phyloP scores from a whole-genome alignment of 768 basidiomycete species.

The Russula virescens region DNA sequence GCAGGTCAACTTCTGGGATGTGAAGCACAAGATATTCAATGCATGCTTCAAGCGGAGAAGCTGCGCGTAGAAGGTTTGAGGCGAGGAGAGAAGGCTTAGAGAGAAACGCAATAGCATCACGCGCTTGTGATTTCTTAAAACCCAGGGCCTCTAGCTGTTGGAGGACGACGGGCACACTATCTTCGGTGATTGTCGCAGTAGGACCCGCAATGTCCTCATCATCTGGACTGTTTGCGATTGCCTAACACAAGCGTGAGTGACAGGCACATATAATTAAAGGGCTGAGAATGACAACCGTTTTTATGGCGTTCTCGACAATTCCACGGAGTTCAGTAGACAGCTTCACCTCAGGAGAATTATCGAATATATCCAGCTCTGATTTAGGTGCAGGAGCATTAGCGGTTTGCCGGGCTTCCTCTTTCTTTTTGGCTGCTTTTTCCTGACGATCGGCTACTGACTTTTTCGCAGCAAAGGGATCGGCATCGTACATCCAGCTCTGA shows the following conservation, averaged over 20 bases:
- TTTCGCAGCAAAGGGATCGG: conserved; percentile 77
- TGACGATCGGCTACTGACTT: conserved; percentile 64
- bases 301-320: conserved; percentile 73
- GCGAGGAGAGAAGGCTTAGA: conserved; percentile 52
- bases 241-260: conserved; percentile 34
- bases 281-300: conserved; percentile 45
- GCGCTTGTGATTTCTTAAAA: conserved; percentile 53
- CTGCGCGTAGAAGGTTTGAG: conserved; percentile 51
- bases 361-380: conserved; percentile 35
- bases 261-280: background rate
- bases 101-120: conserved; percentile 50
- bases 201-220: conserved; percentile 31
- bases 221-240: conserved; percentile 47
- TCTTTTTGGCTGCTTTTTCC: conserved; percentile 44
- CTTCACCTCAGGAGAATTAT: conserved; percentile 64
- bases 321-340: conserved; percentile 77
- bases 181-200: conserved; percentile 36
- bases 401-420: conserved; percentile 32
- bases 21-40: conserved; percentile 82
- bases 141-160: conserved; percentile 58
- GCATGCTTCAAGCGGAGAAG: conserved; percentile 66
- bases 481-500: conserved; percentile 80
- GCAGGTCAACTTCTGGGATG: conserved; percentile 84
- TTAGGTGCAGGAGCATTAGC: conserved; percentile 14
- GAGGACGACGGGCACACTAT: conserved; percentile 40